These are phyloP conservation scores for Zygoascus flipseniorum DNA, from an alignment of 805 yeast species.

Conservation along the genomic window DNA sequence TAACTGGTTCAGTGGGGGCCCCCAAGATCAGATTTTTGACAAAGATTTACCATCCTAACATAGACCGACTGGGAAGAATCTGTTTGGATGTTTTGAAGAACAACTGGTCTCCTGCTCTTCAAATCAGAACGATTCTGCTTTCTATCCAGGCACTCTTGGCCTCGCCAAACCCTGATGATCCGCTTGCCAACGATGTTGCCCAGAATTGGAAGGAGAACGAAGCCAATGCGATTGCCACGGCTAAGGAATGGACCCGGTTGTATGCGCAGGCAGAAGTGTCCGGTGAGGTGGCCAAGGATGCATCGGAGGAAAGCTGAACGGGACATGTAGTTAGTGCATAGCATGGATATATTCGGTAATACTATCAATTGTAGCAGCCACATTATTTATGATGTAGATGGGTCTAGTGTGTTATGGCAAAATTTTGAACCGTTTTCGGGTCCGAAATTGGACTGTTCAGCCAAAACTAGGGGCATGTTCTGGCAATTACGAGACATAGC, in stretches of 20 bases:
- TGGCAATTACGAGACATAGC: too few relatives aligned
- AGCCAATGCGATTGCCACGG: constrained; percentile 68
- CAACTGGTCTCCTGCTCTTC: constrained; percentile 97
- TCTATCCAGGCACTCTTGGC: constrained; percentile 91
- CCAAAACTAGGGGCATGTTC: too few relatives aligned
- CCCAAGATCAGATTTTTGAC: constrained; percentile 93
- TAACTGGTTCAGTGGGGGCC: constrained; percentile 59
- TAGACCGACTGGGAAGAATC: constrained; percentile 89
- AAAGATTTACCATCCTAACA: constrained; percentile 92
- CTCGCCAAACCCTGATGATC: constrained; percentile 97
- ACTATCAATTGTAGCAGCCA: too few relatives aligned
- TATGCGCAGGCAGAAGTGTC: constrained; percentile 35
- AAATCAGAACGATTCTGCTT: constrained; percentile 82
- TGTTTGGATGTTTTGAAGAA: constrained; percentile 88
- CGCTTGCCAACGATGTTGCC: constrained; percentile 95
- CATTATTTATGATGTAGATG: too few relatives aligned
- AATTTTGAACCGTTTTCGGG: too few relatives aligned
- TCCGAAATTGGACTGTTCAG: too few relatives aligned
- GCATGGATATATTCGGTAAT: not conserved
- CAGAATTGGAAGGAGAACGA: constrained; percentile 91
- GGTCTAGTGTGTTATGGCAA: too few relatives aligned
- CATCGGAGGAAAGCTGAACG: not conserved
- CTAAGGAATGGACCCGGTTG: constrained; percentile 62
- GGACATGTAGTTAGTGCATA: not conserved
- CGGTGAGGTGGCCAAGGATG: not conserved